Base-by-base conservation (phyloP, 2,329 filamentous ascomycete genomes). In the Aspergillus neotritici region DNA sequence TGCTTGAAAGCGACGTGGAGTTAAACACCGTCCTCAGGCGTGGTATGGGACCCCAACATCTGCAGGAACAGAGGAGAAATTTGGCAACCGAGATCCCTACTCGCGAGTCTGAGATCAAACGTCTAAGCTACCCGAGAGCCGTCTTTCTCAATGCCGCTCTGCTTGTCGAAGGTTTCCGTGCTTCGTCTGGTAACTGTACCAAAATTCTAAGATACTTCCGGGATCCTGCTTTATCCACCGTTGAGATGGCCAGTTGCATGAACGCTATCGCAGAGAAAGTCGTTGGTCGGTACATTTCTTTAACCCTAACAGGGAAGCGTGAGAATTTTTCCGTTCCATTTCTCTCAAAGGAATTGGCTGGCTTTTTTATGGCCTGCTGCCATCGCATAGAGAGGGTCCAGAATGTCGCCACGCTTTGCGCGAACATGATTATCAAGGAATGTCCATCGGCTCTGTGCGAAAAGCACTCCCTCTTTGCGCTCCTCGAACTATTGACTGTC, bases 1-100 rank as follows among this genome's bases (percentile, higher is more conserved):
- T 94, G 60, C 78, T 93, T 8, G 93, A 98, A 65, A 96, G 90
- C 62, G 93, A 97, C 53, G 91, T 99, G 43, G 93, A 98, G 60
- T 78, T 98, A 32, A 97, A 98, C 60, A 94, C 89, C 1, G 86
- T 97, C 13, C 74, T 99, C 39, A 83, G 91, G 47, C 81, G 93
- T 48, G 91, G 90, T 13, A 87, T 88, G 73, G 87, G 82, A 50
- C 79, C 83, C 25, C 82, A 90, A 48, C 63, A 63, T 35, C 83
- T 88, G 42, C 69, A 81, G 2, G 79, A 85, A 49, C 89, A 95
- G 62, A 96, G 94, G 71, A 86, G 83, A 57, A 77, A 82, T 6
- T 75, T 99, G 15, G 75, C 77, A 4, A 78, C 80, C 48, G 77
- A 93, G 35, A 73, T 98, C 21, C 87, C 91, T 1, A 75, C 79